phyloP scores from a whole-genome alignment of 2,329 filamentous ascomycete species.

The Fusarium tuaranense region DNA sequence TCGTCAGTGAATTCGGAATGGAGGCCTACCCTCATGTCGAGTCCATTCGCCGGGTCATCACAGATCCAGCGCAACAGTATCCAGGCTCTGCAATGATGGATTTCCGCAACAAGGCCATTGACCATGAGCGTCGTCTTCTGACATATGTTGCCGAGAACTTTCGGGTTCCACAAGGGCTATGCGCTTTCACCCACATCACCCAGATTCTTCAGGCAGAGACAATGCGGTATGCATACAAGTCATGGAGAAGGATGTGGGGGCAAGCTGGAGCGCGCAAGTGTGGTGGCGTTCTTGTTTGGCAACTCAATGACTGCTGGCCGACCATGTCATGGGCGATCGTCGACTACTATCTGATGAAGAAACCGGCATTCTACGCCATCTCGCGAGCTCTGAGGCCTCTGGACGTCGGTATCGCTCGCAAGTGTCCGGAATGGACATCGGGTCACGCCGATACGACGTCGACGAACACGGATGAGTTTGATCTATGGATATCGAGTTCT shows the following conservation, averaged over 20 bases:
- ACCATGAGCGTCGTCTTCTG: slow-evolving; percentile 79
- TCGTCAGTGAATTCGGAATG: slow-evolving; percentile 88
- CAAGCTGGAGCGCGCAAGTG: slow-evolving; percentile 64
- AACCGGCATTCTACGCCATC: slow-evolving; percentile 66
- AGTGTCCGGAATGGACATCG: neutral
- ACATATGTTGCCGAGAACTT: slow-evolving; percentile 84
- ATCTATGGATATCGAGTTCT: neutral
- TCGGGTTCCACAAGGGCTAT: slow-evolving; percentile 73
- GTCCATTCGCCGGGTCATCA: slow-evolving; percentile 76
- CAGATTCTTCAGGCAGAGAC: slow-evolving; percentile 67
- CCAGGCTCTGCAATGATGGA: slow-evolving; percentile 81
- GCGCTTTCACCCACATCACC: slow-evolving; percentile 70
- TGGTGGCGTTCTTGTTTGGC: slow-evolving; percentile 75
- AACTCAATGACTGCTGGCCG: slow-evolving; percentile 78
- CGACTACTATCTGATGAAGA: slow-evolving; percentile 72
- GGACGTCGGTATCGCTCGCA: neutral
- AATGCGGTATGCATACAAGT: slow-evolving; percentile 62
- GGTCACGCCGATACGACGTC: neutral
- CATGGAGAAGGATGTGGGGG: slow-evolving; percentile 63
- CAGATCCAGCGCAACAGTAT: slow-evolving; percentile 61
- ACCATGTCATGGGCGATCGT: slow-evolving; percentile 74
- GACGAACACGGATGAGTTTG: neutral
- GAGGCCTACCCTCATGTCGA: slow-evolving; percentile 69
- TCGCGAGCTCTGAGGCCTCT: slow-evolving; percentile 58
- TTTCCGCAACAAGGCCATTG: slow-evolving; percentile 86